These are phyloP conservation scores for Adansonia digitata DNA, from an alignment of 345 rosid species.

Conservation along the genomic window DNA sequence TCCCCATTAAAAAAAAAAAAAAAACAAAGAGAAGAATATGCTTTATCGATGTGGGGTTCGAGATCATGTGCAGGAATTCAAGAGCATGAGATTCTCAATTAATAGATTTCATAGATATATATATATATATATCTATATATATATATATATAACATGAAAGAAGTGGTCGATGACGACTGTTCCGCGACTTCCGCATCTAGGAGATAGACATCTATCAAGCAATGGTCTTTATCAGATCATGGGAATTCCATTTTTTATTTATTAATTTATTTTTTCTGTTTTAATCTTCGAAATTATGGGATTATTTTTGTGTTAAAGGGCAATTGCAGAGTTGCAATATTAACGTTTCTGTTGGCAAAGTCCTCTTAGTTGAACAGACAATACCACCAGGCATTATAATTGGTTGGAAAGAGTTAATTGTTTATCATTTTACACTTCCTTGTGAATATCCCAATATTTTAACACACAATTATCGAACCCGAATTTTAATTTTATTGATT, in stretches of 20 bases:
- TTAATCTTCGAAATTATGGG: background rate
- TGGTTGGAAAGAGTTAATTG: too few relatives aligned
- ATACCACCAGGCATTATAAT: too few relatives aligned
- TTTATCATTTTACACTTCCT: too few relatives aligned
- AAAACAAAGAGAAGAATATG: conserved; percentile 16
- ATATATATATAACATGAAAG: background rate
- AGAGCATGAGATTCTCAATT: conserved; percentile 24
- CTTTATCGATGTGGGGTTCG: conserved; percentile 32
- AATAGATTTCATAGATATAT: conserved; percentile 16
- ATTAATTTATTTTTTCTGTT: background rate
- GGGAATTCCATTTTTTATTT: background rate
- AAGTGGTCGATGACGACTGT: conserved; percentile 20
- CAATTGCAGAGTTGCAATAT: too few relatives aligned
- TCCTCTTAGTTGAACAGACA: too few relatives aligned
- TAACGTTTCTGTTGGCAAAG: too few relatives aligned
- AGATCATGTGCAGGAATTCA: conserved; percentile 31
- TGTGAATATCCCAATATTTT: too few relatives aligned
- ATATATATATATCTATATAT: too few relatives aligned
- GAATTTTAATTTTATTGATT: too few relatives aligned
- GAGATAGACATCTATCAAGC: conserved; percentile 28
- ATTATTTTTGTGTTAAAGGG: too few relatives aligned
- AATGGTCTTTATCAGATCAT: conserved; percentile 15
- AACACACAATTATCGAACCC: too few relatives aligned
- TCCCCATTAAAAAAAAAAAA: background rate
- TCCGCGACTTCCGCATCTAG: conserved; percentile 15